Conservation (phyloP, 352 stramenopile genomes). For the Phytophthora podocarpi region DNA sequence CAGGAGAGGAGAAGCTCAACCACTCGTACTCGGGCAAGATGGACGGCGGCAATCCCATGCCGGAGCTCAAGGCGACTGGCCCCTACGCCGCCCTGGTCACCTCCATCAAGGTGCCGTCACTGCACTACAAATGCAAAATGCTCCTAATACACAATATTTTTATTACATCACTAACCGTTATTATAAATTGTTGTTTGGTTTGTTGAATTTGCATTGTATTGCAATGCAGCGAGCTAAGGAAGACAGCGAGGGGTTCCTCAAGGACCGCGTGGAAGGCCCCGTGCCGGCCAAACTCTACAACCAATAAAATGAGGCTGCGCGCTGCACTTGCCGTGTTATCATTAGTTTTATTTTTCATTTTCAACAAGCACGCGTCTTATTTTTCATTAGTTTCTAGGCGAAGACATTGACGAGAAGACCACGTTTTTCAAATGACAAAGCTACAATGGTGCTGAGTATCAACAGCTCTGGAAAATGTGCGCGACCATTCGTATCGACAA, state of each 20-base stretch:
- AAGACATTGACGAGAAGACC: not conserved
- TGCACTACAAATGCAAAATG: not conserved
- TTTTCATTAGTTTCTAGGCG: conserved; percentile 37
- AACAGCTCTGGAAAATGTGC: conserved; percentile 7
- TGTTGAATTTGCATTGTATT: not conserved
- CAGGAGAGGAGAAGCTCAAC: conserved; percentile 53
- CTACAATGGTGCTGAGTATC: conserved; percentile 19
- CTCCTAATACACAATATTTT: not conserved
- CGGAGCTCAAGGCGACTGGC: conserved; percentile 64
- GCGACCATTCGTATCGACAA: conserved; percentile 8
- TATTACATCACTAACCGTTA: not conserved
- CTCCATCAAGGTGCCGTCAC: conserved; percentile 63
- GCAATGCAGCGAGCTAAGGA: conserved; percentile 66
- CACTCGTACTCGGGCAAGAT: conserved; percentile 74
- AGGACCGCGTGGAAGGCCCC: conserved; percentile 83
- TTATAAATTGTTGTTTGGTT: not conserved
- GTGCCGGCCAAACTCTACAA: conserved; percentile 71
- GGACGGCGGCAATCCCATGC: conserved; percentile 67
- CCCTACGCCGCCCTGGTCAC: conserved; percentile 77
- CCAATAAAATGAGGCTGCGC: conserved; percentile 33
- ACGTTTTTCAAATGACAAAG: conserved; percentile 8
- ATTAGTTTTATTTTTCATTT: not conserved
- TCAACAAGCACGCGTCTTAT: conserved; percentile 32
- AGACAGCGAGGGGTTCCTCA: conserved; percentile 80
- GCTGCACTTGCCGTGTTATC: not conserved